Conservation (phyloP, 805 yeast genomes). For the Metschnikowia lunata region DNA sequence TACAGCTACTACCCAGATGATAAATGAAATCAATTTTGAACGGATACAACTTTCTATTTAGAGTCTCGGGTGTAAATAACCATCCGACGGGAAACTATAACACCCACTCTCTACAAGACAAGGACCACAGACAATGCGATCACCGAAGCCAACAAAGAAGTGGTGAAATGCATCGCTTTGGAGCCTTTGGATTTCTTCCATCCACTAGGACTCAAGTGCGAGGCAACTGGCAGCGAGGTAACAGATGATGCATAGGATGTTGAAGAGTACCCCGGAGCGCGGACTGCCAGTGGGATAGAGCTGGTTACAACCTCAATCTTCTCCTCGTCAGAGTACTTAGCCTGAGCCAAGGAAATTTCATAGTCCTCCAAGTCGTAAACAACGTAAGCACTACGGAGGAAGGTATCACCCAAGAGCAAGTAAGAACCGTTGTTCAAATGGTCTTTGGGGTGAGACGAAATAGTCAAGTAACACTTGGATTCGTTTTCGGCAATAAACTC, state of each 20-base stretch:
- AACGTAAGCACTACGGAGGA: slow-evolving; percentile 57
- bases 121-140: not conserved
- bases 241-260: slow-evolving; percentile 21
- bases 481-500: slow-evolving; percentile 5
- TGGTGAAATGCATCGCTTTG: not conserved
- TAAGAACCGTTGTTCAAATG: slow-evolving; percentile 15
- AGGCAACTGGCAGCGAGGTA: not conserved
- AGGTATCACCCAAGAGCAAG: slow-evolving; percentile 57
- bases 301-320: slow-evolving; percentile 44
- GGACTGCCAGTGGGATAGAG: slow-evolving; percentile 46
- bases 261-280: slow-evolving; percentile 44
- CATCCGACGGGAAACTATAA: too few species aligned
- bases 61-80: too few species aligned
- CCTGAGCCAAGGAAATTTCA: slow-evolving; percentile 52
- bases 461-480: slow-evolving; percentile 30
- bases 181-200: slow-evolving; percentile 1
- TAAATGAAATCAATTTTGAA: too few species aligned
- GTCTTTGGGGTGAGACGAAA: not conserved
- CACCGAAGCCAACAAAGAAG: not conserved
- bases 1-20: too few species aligned
- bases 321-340: slow-evolving; percentile 20
- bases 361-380: slow-evolving; percentile 60
- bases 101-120: not conserved
- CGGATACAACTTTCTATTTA: too few species aligned
- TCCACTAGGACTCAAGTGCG: slow-evolving; percentile 1